phyloP scores from a whole-genome alignment of 1,284 basidiomycete species.

The Ganoderma resinaceum region DNA sequence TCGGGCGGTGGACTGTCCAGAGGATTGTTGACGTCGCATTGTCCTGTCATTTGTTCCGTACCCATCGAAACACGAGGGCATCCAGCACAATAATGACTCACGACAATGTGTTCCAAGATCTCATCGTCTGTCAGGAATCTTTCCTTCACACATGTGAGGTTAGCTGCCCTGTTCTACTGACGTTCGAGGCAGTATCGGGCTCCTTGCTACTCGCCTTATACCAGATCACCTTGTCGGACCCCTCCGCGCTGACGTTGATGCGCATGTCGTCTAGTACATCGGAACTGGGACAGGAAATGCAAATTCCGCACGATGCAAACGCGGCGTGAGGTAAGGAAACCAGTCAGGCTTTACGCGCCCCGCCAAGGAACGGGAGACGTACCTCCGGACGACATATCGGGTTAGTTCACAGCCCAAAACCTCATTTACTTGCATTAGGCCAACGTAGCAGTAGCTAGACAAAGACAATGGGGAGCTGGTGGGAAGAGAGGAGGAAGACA shows the following conservation, averaged over 20 bases:
- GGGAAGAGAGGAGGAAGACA: background rate
- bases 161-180: slow-evolving; percentile 18
- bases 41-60: slow-evolving; percentile 49
- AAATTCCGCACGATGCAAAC: background rate
- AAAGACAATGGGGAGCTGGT: background rate
- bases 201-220: slow-evolving; percentile 62
- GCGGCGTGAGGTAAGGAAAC: background rate
- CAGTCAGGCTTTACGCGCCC: background rate
- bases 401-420: background rate
- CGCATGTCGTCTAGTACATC: slow-evolving; percentile 78
- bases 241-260: slow-evolving; percentile 68
- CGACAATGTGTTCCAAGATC: slow-evolving; percentile 76
- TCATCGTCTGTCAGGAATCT: slow-evolving; percentile 74
- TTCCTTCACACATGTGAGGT: slow-evolving; percentile 55
- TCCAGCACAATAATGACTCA: slow-evolving; percentile 43
- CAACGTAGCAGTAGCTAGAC: too few species aligned
- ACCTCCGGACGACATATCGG: slow-evolving; percentile 17
- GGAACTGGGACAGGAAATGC: slow-evolving; percentile 50
- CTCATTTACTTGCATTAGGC: slow-evolving; percentile 5
- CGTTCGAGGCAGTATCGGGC: background rate
- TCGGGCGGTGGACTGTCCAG: slow-evolving; percentile 79
- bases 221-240: slow-evolving; percentile 67
- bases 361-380: background rate
- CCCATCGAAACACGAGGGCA: background rate
- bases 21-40: slow-evolving; percentile 66